Conservation (phyloP, 257 asterid genomes). For the Nicotiana undulata region DNA sequence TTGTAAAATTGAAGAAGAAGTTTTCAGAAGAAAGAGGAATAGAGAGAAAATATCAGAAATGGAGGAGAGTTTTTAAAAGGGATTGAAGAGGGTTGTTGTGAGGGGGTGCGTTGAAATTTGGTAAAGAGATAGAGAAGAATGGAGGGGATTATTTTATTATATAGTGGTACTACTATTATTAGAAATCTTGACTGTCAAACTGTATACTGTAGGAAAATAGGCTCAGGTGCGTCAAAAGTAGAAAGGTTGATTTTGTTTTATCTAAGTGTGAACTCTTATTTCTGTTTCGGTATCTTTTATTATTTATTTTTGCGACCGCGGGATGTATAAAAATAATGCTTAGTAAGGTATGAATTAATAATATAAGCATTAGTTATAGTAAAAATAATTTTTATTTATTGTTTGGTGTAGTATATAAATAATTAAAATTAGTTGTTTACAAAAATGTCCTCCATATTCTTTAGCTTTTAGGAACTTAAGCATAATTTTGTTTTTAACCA, state of each 20-base stretch:
- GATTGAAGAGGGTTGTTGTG: background rate
- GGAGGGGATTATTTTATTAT: background rate
- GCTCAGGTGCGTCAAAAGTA: background rate
- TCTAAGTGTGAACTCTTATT: background rate
- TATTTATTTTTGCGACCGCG: too few relatives aligned
- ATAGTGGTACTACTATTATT: constrained; percentile 4
- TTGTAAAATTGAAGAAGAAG: background rate
- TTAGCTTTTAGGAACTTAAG: too few relatives aligned
- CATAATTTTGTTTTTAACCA: too few relatives aligned
- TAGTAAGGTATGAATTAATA: too few relatives aligned
- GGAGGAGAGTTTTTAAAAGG: background rate
- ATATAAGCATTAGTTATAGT: too few relatives aligned
- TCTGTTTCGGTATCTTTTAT: background rate
- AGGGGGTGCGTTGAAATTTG: constrained; percentile 13
- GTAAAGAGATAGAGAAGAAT: background rate
- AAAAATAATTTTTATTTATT: too few relatives aligned
- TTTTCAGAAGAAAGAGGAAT: background rate
- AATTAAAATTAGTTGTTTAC: too few relatives aligned
- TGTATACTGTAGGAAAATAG: background rate
- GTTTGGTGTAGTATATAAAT: too few relatives aligned
- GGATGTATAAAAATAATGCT: too few relatives aligned
- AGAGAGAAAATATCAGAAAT: background rate
- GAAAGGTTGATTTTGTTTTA: background rate
- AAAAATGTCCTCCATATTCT: too few relatives aligned
- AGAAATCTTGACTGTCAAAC: constrained; percentile 6